phyloP scores from a whole-genome alignment of 169 alveolate genomes.

The Cryptosporidium bovis region DNA sequence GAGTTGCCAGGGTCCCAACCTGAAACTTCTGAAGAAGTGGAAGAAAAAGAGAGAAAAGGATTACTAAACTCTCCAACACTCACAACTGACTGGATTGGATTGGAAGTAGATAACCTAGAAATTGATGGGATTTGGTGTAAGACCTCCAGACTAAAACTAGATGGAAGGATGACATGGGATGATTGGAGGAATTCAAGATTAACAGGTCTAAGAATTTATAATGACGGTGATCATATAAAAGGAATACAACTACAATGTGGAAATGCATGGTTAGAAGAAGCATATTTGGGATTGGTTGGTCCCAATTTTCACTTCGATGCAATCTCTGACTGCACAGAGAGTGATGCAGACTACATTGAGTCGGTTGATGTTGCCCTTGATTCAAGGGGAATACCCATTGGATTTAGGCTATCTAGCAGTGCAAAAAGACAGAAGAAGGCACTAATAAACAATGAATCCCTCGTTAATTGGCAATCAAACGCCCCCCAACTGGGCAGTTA shows the following conservation, averaged over 20 bases:
- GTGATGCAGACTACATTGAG: slow-evolving; percentile 73
- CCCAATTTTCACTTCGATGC: slow-evolving; percentile 41
- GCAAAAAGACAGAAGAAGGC: slow-evolving; percentile 39
- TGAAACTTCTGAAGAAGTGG: slow-evolving; percentile 15
- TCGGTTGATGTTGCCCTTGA: slow-evolving; percentile 58
- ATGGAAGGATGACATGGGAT: slow-evolving; percentile 72
- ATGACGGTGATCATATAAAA: slow-evolving; percentile 62
- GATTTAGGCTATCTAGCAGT: slow-evolving; percentile 32
- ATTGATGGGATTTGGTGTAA: slow-evolving; percentile 72
- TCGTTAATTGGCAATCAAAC: slow-evolving; percentile 55
- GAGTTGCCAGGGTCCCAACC: slow-evolving; percentile 28
- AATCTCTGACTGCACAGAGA: slow-evolving; percentile 38
- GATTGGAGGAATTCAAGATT: slow-evolving; percentile 70
- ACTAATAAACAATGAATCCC: slow-evolving; percentile 15
- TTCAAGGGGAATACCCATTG: slow-evolving; percentile 64
- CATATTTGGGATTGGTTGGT: slow-evolving; percentile 50
- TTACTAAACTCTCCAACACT: slow-evolving; percentile 50
- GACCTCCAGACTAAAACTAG: slow-evolving; percentile 63
- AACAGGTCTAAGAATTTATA: slow-evolving; percentile 54
- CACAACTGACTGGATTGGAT: slow-evolving; percentile 69
- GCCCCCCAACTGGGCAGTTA: slow-evolving; percentile 28
- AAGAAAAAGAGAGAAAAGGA: slow-evolving; percentile 29
- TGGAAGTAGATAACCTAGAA: slow-evolving; percentile 50
- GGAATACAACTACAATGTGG: slow-evolving; percentile 70
- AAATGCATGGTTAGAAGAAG: slow-evolving; percentile 67